Evolutionary conservation across 371 early-diverging fungal genomes (phyloP), one percentile per base, ranked within the genome.

Genomic region (Mucor piriformis): DNA sequence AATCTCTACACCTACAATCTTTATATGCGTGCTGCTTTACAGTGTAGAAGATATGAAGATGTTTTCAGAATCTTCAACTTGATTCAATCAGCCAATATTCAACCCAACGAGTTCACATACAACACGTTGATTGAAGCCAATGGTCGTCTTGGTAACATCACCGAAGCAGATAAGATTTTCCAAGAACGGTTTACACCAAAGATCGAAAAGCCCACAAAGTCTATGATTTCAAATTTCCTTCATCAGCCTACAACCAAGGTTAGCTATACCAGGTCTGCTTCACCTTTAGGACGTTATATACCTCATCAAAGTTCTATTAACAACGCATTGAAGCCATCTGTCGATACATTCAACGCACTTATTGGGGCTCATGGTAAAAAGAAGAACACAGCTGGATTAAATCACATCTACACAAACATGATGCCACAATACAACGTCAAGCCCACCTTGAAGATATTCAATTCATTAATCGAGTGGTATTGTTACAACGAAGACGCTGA

Each of bases 301-400:
- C 55, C 54, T 50, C 8, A 49, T 34, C 56, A 43, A 50, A 51
- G 10, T 24, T 53, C 38, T 6, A 15, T 11, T 18, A 20, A 34
- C 3, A 3, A 55, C 1, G 56, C 29, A 11, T 54, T 57, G 7
- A 57, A 47, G 3, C 80, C 80, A 13, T 54, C 74, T 0, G 43
- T 46, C 12, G 54, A 70, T 13, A 72, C 74, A 2, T 81, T 81
- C 40, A 47, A 56, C 8, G 63, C 81, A 7, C 60, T 81, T 34
- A 67, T 81, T 18, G 66, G 73, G 44, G 77, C 77, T 4, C 72
- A 81, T 42, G 81, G 81, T 6, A 53, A 66, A 20, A 54, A 63
- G 29, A 70, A 72, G 40, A 69, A 81, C 38, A 3, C 67, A 16
- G 29, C 49, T 8, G 64, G 67, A 7, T 23, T 81, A 25, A 15